A percentile compares a stretch with the other conserved stretches of the same genome.
Conservation (phyloP, 192 early-diverging fungal species). For the Umbelopsis vinacea region DNA sequence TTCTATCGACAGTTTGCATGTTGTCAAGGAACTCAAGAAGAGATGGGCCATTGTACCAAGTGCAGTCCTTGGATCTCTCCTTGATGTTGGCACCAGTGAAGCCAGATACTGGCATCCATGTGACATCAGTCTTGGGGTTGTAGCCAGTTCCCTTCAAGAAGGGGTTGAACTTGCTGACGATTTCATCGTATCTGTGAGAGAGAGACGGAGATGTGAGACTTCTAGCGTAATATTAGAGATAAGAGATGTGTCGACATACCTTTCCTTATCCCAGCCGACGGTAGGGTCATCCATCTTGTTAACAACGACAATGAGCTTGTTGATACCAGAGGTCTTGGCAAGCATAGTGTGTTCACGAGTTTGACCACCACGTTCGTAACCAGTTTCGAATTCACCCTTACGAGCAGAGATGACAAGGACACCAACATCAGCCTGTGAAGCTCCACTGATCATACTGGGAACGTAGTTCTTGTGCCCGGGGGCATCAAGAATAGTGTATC, state of each 20-base stretch:
- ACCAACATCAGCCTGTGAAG: conserved; percentile 95
- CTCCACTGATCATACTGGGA: conserved; percentile 96
- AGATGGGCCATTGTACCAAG: conserved; percentile 86
- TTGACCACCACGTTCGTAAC: conserved; percentile 99
- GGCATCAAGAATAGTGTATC: conserved; percentile 97
- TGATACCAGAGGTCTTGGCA: conserved; percentile 97
- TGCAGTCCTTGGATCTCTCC: conserved; percentile 67
- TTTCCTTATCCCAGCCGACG: conserved; percentile 88
- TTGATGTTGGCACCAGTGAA: conserved; percentile 98
- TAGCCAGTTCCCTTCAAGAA: conserved; percentile 93
- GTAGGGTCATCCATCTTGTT: conserved; percentile 99
- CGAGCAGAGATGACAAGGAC: conserved; percentile 96
- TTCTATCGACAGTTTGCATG: conserved; percentile 84
- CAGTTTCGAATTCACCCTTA: conserved; percentile 99
- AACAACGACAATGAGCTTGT: conserved; percentile 89
- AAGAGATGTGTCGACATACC: conserved; percentile 39
- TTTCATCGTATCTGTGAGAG: conserved; percentile 82
- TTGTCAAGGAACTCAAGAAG: conserved; percentile 87
- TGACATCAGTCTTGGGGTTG: conserved; percentile 85
- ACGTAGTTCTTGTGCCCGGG: conserved; percentile 99
- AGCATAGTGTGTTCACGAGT: conserved; percentile 97
- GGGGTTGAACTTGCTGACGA: conserved; percentile 79
- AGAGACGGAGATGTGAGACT: background rate
- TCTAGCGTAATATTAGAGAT: background rate
- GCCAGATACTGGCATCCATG: conserved; percentile 93